Base-by-base conservation (phyloP, 805 yeast species). In the Saccharomycopsis sp. region DNA sequence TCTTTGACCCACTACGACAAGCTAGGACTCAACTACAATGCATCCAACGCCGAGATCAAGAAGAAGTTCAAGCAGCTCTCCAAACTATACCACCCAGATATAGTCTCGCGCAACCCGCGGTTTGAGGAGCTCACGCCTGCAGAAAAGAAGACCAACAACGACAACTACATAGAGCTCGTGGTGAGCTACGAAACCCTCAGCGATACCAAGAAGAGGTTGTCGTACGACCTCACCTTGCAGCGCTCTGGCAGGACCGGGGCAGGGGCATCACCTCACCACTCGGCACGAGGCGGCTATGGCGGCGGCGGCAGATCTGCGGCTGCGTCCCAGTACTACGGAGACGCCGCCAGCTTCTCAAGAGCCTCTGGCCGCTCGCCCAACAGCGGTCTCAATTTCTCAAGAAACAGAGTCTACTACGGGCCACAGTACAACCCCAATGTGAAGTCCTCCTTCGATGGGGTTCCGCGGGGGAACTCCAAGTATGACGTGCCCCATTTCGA, bases 401-500 rank as follows among this genome's bases (percentile, higher is more conserved):
- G 55, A 47, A 7, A 42, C n/a, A 15, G 48, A 41, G 50, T 48
- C 42, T 38, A 41, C 34, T 48, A 48, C 42, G 46, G 46, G 15
- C 30, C 41, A 2, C 47, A 59, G 4, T 50, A 56, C 8, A 17
- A 32, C 2, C 23, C 31, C 18, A 31, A 17, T 13, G 36, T 18
- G 5, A 31, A 32, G 10, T 29, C 43, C 4, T 16, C 13, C 26
- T 68, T 67, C 38, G 48, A 58, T 9, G 73, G 73, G 1, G 52
- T 51, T 29, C 71, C 52, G n/a, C 60, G 62, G 39, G 57, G 60
- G 34, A 29, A 34, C 16, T 30, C 34, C 2, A 51, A 70, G 25
- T 57, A 49, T 45, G 67, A 62, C 41, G 73, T 68, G 13, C 71
- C 71, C 4, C 73, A 68, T 50, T 68, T 68, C 45, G 61, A 68